Base-by-base conservation (phyloP, 495 filamentous ascomycete species). In the Penicillium maclennaniae region DNA sequence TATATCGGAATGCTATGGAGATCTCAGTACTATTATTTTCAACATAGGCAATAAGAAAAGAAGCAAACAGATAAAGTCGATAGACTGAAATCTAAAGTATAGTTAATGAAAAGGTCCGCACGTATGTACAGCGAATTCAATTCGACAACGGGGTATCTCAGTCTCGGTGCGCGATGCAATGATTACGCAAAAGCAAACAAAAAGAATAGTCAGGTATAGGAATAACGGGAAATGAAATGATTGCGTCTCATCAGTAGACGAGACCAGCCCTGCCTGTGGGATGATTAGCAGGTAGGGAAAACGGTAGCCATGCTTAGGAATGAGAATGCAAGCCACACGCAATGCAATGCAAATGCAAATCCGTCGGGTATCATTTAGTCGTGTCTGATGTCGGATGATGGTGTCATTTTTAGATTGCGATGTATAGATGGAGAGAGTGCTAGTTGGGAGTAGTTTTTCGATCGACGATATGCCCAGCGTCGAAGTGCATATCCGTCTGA, bases 391-490 rank as follows among this genome's bases (percentile, higher is more conserved):
- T 23, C 23, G 23, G 23, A 5, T 44, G 40, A 20, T n/a, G 42
- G 8, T 7, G 21, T 9, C 19, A 43, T 49, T 14, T 19, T 19
- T 17, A 14, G 21, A 7, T 26, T 14, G 28, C 9, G 39, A 7
- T n/a, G 27, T 20, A 34, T 28, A 23, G 23, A 5, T 23, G 23
- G 23, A 23, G 14, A 23, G 45, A 19, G 25, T 7, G 17, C 17
- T 20, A 21, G 10, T 17, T 21, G 20, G 28, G 41, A 25, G 41
- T 53, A 3, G 57, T 59, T 45, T 45, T 60, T 61, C 3, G 57
- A 49, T 19, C 57, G 63, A 23, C 56, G 57, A 55, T 43, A 53
- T 25, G 53, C 43, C 55, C 63, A 60, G 49, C 55, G 60, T 41
- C 55, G 53, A 46, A 48, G 6, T n/a, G 38, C 14, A 27, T 53